Evolutionary conservation across 257 asterid species (phyloP).

Genomic region (Solanum chmielewskii): DNA sequence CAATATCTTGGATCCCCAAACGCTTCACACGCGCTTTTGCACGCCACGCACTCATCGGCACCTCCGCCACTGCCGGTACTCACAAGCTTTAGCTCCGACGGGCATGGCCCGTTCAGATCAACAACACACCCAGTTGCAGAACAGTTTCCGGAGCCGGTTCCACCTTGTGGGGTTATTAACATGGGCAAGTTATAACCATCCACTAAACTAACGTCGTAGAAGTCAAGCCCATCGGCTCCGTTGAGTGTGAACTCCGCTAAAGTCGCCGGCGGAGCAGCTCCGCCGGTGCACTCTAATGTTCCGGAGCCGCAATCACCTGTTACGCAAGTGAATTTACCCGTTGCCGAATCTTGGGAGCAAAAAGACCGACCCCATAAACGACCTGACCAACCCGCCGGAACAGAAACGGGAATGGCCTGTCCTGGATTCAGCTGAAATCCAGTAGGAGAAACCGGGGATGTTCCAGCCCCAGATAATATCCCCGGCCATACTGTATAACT

Average conservation of each 20-base stretch:
- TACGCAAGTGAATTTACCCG: constrained; percentile 43
- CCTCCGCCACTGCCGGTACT: neutral
- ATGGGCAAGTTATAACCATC: constrained; percentile 78
- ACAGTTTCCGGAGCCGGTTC: constrained; percentile 35
- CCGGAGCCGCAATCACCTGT: constrained; percentile 76
- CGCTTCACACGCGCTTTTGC: constrained; percentile 51
- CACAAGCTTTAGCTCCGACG: constrained; percentile 39
- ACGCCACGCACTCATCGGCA: constrained; percentile 27
- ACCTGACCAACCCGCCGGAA: constrained; percentile 63
- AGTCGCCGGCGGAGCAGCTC: constrained; percentile 51
- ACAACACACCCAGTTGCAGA: constrained; percentile 48
- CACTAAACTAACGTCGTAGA: constrained; percentile 73
- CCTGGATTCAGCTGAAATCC: constrained; percentile 43
- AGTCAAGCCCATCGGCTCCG: constrained; percentile 57
- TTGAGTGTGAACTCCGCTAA: constrained; percentile 73
- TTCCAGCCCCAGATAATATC: constrained; percentile 46
- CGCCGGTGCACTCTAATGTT: constrained; percentile 39
- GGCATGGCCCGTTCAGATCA: constrained; percentile 56
- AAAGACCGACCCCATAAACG: constrained; percentile 59
- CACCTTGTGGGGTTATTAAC: constrained; percentile 57
- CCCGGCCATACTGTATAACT: constrained; percentile 71
- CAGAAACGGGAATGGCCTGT: constrained; percentile 22
- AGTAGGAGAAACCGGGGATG: constrained; percentile 38
- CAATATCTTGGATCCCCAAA: constrained; percentile 19
- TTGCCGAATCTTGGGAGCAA: constrained; percentile 31